Evolutionary conservation across 495 filamentous ascomycete species (phyloP).

Genomic region (Aspergillus leporis): DNA sequence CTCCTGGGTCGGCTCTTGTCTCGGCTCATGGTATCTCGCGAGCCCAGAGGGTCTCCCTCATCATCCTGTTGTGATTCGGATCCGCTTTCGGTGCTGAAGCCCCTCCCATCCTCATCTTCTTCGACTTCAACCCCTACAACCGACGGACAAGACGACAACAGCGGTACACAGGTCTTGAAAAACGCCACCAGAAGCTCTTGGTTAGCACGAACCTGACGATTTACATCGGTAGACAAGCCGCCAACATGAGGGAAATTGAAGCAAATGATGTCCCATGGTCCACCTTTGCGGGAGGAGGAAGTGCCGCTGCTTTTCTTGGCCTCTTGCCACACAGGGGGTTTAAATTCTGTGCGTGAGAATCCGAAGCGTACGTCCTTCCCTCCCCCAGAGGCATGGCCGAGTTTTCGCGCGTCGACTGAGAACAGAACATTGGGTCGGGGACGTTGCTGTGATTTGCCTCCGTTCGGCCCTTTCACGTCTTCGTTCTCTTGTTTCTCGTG

Average conservation of each 20-base stretch:
- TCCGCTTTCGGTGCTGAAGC: conserved; percentile 16
- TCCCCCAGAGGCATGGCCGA: conserved; percentile 46
- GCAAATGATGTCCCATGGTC: conserved; percentile 69
- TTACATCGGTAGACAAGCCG: conserved; percentile 87
- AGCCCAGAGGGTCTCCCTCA: conserved; percentile 14
- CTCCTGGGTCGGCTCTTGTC: conserved; percentile 23
- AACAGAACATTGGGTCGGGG: conserved; percentile 56
- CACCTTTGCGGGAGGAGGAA: conserved; percentile 26
- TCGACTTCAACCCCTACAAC: conserved; percentile 25
- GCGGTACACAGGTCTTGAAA: conserved; percentile 62
- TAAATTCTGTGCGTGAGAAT: conserved; percentile 30
- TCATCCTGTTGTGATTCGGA: conserved; percentile 15
- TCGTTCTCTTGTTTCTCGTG: background rate
- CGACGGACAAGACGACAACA: conserved; percentile 46
- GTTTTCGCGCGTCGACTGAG: conserved; percentile 72
- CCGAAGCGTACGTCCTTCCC: conserved; percentile 45
- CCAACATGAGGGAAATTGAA: conserved; percentile 99
- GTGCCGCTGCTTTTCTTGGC: conserved; percentile 10
- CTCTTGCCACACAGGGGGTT: conserved; percentile 35
- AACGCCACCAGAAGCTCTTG: conserved; percentile 86
- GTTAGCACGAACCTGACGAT: conserved; percentile 88
- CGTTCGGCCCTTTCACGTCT: background rate
- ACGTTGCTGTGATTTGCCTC: conserved; percentile 18
- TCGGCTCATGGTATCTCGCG: conserved; percentile 1
- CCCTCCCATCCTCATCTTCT: conserved; percentile 24